Base-by-base conservation (phyloP, 768 basidiomycete genomes). In the Baorangia bicolor region DNA sequence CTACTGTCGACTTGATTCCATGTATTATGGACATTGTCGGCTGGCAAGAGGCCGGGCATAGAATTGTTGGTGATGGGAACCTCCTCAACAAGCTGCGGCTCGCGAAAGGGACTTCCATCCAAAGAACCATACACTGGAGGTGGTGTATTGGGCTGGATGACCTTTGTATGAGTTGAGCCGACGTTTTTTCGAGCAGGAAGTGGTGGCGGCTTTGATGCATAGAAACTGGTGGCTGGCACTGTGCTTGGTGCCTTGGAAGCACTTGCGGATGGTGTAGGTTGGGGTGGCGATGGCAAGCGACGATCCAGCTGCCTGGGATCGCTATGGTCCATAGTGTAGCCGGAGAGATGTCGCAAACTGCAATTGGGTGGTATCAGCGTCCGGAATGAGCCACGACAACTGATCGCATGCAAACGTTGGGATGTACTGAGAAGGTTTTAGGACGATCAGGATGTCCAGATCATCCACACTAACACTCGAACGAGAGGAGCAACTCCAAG, bases 51-150 rank as follows among this genome's bases (percentile, higher is more conserved):
- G 25, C 60, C 63, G 7, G 80, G 70, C 14, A 73, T 68, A 5
- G 79, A 37, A 39, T 71, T 75, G 25, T 71, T 73, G 16, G 49
- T 58, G 34, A 74, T 64, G 39, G 69, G 64, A n/a, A 73, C 74
- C 37, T 81, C 82, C 28, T 69, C 64, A 3, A 85, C 75, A 12
- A 82, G 73, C 63, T 85, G 82, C 1, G 84, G 82, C 65, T 86
- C 83, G 27, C 82, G 79, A 67, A 76, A 84, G 20, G 62, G 59
- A 39, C 53, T 68, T 52, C 41, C 49, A 25, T 65, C 70, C 34
- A 53, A 25, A 31, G 64, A 16, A 13, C 55, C 53, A 33, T 73
- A 73, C 2, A 37, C 53, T 27, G 70, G 70, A 8, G 71, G 72
- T 8, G 69, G 63, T 0, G 69, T 59, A n/a, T 28, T 56, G 10